These are phyloP conservation scores for Fusarium sp. DNA, from an alignment of 2,329 filamentous ascomycete genomes.

Conservation along the genomic window DNA sequence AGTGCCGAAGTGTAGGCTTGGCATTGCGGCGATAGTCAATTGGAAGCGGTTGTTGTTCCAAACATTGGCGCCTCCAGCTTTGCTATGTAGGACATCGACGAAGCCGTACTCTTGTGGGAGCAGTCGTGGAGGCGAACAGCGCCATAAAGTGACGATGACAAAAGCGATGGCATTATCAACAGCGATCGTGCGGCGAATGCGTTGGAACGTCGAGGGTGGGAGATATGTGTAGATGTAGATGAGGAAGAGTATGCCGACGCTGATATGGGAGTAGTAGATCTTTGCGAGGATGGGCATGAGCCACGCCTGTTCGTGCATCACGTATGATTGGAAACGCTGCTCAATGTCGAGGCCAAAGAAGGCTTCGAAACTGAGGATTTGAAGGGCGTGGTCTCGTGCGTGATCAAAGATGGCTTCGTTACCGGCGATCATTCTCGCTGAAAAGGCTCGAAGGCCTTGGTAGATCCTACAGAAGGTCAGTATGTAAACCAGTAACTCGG, in stretches of 20 bases:
- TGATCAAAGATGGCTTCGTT: slow-evolving; percentile 56
- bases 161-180: slow-evolving; percentile 65
- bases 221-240: slow-evolving; percentile 64
- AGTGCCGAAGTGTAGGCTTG: slow-evolving; percentile 63
- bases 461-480: slow-evolving; percentile 54
- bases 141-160: slow-evolving; percentile 62
- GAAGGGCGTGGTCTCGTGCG: slow-evolving; percentile 58
- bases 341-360: slow-evolving; percentile 58
- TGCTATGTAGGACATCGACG: slow-evolving; percentile 61
- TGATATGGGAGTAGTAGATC: slow-evolving; percentile 64
- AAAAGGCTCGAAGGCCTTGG: slow-evolving; percentile 60
- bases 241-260: slow-evolving; percentile 62
- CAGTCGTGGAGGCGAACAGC: slow-evolving; percentile 65
- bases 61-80: slow-evolving; percentile 45
- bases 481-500: too few species aligned
- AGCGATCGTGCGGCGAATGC: slow-evolving; percentile 64
- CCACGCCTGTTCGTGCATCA: slow-evolving; percentile 55
- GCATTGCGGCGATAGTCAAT: slow-evolving; percentile 65
- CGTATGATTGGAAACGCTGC: slow-evolving; percentile 56
- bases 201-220: slow-evolving; percentile 56
- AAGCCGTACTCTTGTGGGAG: slow-evolving; percentile 63
- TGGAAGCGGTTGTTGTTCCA: slow-evolving; percentile 64
- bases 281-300: slow-evolving; percentile 58
- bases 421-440: slow-evolving; percentile 58
- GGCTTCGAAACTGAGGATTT: slow-evolving; percentile 58